Evolutionary conservation across 2,329 filamentous ascomycete species (phyloP).

Genomic region (Fusarium brevicatenulatum): DNA sequence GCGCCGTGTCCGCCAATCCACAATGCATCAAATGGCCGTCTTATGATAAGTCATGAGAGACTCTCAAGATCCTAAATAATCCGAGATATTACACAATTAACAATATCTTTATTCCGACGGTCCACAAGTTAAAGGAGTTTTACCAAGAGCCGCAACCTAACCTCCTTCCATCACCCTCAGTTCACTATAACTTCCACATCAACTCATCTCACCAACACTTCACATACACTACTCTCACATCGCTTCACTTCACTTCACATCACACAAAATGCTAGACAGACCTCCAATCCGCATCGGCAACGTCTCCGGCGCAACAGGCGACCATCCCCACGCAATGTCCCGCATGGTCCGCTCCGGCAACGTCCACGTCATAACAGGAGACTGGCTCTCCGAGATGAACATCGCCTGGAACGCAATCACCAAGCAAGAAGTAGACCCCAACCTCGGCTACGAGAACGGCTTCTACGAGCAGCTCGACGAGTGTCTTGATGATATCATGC

Average conservation of each 20-base stretch:
- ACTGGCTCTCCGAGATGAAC: constrained; percentile 59
- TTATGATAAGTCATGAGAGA: constrained; percentile 12
- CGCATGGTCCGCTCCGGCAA: constrained; percentile 47
- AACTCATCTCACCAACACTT: background rate
- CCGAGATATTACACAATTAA: background rate
- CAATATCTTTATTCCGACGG: background rate
- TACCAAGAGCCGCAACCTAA: background rate
- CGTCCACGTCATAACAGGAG: constrained; percentile 52
- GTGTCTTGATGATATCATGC: constrained; percentile 50
- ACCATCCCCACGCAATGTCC: constrained; percentile 48
- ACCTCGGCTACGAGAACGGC: constrained; percentile 50
- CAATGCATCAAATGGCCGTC: background rate
- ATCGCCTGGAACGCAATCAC: constrained; percentile 57
- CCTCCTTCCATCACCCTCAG: background rate
- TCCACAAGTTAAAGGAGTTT: background rate
- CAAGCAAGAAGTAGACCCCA: constrained; percentile 47
- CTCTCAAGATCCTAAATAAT: background rate
- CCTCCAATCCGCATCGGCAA: constrained; percentile 48
- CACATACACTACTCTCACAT: background rate
- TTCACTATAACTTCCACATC: background rate
- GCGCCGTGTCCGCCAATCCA: constrained; percentile 20
- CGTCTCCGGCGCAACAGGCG: constrained; percentile 49
- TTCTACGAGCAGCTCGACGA: constrained; percentile 57
- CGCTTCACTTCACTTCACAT: background rate
- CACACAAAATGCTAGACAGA: constrained; percentile 42